phyloP scores from a whole-genome alignment of 1,284 basidiomycete species.

The Ustanciosporium gigantosporum region DNA sequence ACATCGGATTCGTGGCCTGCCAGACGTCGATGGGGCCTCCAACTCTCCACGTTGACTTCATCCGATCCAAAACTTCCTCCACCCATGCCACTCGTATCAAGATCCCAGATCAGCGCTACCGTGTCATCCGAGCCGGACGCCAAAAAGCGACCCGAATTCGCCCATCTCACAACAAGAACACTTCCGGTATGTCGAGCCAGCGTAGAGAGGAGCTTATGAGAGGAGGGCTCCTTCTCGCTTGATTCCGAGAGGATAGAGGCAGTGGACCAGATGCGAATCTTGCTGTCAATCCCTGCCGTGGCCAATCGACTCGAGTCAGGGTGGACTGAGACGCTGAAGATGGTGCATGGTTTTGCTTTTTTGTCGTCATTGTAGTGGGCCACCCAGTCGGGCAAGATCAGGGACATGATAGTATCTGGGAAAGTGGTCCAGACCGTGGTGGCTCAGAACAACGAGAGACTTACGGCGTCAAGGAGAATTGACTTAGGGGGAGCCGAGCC shows the following conservation, averaged over 20 bases:
- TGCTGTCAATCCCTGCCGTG: constrained; percentile 88
- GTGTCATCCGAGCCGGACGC: constrained; percentile 96
- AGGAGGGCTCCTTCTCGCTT: constrained; percentile 72
- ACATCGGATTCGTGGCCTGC: constrained; percentile 85
- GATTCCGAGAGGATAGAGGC: constrained; percentile 80
- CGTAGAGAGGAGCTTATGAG: constrained; percentile 85
- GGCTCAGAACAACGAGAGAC: too few species aligned
- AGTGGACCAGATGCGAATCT: constrained; percentile 96
- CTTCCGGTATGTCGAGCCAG: constrained; percentile 92
- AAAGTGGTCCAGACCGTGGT: too few species aligned
- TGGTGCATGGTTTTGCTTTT: constrained; percentile 76
- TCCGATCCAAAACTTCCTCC: constrained; percentile 50
- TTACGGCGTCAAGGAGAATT: too few species aligned
- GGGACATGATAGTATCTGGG: too few species aligned
- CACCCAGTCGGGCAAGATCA: constrained; percentile 59
- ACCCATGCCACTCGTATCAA: constrained; percentile 66
- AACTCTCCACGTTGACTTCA: constrained; percentile 75
- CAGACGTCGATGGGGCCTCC: constrained; percentile 88
- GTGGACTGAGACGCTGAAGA: constrained; percentile 90
- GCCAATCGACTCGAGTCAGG: constrained; percentile 94
- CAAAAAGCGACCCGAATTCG: constrained; percentile 87
- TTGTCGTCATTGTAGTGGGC: constrained; percentile 52
- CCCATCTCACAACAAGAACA: constrained; percentile 93
- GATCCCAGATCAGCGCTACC: constrained; percentile 94
- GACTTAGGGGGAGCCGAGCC: too few species aligned